These are phyloP conservation scores for Symbiodinium natans DNA, from an alignment of 73 alveolate genomes.

Conservation along the genomic window DNA sequence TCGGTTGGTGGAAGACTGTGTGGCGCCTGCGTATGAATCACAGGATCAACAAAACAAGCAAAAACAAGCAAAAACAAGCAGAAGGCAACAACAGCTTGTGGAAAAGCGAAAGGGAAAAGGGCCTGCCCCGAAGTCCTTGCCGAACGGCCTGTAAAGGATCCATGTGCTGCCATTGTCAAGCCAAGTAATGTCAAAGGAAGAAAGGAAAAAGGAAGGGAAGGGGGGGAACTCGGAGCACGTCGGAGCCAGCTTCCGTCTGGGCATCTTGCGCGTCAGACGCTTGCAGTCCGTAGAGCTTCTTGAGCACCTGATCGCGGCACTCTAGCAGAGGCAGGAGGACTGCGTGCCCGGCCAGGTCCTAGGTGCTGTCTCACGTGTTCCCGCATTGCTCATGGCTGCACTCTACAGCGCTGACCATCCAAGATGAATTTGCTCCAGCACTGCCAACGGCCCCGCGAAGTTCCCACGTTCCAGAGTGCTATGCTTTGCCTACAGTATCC, in stretches of 20 bases:
- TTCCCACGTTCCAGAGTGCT: not conserved
- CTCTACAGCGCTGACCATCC: not conserved
- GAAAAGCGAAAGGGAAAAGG: too few species aligned
- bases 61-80: not conserved
- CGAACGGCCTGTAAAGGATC: not conserved
- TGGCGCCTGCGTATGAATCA: not conserved
- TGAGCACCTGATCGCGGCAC: constrained; percentile 41
- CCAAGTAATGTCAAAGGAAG: not conserved
- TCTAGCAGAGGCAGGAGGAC: too few species aligned
- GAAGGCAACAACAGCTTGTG: too few species aligned
- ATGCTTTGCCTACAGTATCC: not conserved
- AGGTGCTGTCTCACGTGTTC: not conserved
- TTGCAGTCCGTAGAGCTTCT: constrained; percentile 73
- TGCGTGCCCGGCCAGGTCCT: too few species aligned
- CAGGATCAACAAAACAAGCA: not conserved
- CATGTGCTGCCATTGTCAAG: not conserved
- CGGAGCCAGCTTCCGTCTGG: not conserved
- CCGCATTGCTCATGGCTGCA: not conserved
- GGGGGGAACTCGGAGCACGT: too few species aligned
- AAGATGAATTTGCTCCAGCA: not conserved
- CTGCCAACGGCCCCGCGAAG: not conserved
- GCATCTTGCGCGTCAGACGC: constrained; percentile 43
- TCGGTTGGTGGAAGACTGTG: constrained; percentile 71
- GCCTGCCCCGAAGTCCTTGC: constrained; percentile 26
- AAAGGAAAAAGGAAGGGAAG: not conserved